A percentile compares a stretch with the other conserved stretches of the same genome.
These are phyloP conservation scores for Trypanosoma lewisi DNA, from an alignment of 208 protist genomes.

Conservation along the genomic window DNA sequence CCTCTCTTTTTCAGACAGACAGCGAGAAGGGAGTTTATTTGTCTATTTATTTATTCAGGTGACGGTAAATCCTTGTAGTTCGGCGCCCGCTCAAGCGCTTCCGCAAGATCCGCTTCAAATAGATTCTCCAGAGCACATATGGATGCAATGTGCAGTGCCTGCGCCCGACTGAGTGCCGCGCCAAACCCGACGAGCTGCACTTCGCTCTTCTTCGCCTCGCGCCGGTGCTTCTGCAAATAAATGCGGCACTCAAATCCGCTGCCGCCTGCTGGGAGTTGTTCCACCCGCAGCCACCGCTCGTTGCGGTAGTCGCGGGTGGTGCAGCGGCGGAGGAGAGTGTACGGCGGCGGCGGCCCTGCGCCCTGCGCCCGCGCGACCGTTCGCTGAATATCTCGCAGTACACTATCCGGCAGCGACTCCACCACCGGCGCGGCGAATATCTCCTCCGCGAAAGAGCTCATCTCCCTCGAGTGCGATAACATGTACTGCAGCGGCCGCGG, in stretches of 20 bases:
- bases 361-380: conserved; percentile 23
- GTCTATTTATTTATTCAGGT: conserved; percentile 24
- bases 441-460: conserved; percentile 46
- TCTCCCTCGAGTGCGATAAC: conserved; percentile 36
- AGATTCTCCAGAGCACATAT: conserved; percentile 43
- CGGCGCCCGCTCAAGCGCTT: conserved; percentile 15
- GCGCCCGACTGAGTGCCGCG: conserved; percentile 24
- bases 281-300: conserved; percentile 61
- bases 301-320: conserved; percentile 39
- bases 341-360: conserved; percentile 22
- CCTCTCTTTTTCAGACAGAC: not conserved
- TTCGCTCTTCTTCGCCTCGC: conserved; percentile 42
- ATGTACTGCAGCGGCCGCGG: conserved; percentile 60
- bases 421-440: conserved; percentile 60
- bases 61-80: conserved; percentile 25
- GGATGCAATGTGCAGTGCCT: conserved; percentile 63
- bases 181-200: conserved; percentile 79
- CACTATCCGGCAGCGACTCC: conserved; percentile 48
- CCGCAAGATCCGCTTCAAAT: conserved; percentile 31
- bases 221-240: conserved; percentile 53
- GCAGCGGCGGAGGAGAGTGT: conserved; percentile 31
- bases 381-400: conserved; percentile 37
- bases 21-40: no score
- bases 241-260: conserved; percentile 62
- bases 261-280: conserved; percentile 39